phyloP scores from a whole-genome alignment of 2,329 filamentous ascomycete genomes.

The Colletotrichum cordylinicola region DNA sequence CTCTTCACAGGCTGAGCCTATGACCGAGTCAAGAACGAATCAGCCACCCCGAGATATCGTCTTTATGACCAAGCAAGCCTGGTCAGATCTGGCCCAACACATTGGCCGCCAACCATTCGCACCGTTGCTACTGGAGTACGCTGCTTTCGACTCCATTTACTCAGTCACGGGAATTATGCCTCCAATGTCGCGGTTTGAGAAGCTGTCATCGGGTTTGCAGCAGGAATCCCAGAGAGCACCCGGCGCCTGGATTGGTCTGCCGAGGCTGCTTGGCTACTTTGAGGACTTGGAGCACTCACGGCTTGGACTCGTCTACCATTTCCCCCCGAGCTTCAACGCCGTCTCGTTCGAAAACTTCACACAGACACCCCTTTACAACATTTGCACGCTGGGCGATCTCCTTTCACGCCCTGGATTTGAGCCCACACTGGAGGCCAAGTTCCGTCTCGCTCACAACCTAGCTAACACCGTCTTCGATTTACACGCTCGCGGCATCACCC shows the following conservation, averaged over 20 bases:
- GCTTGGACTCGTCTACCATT: slow-evolving; percentile 77
- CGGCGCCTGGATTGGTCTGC: slow-evolving; percentile 66
- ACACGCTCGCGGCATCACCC: slow-evolving; percentile 71
- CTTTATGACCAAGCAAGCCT: slow-evolving; percentile 56
- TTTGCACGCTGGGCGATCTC: slow-evolving; percentile 61
- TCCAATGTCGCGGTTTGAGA: slow-evolving; percentile 69
- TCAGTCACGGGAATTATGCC: slow-evolving; percentile 68
- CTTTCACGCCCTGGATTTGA: slow-evolving; percentile 59
- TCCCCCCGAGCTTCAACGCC: slow-evolving; percentile 69
- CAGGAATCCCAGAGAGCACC: slow-evolving; percentile 56
- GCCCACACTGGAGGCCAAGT: slow-evolving; percentile 77
- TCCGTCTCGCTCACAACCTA: slow-evolving; percentile 75
- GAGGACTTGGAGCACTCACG: slow-evolving; percentile 75
- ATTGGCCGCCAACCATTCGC: slow-evolving; percentile 50
- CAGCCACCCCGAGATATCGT: slow-evolving; percentile 50
- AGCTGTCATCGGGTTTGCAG: slow-evolving; percentile 63
- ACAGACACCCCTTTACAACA: slow-evolving; percentile 53
- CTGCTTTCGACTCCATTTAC: slow-evolving; percentile 67
- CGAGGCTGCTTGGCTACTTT: slow-evolving; percentile 72
- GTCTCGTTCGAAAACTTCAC: slow-evolving; percentile 58
- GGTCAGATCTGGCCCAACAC: slow-evolving; percentile 50
- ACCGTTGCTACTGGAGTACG: slow-evolving; percentile 75
- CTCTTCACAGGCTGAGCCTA: slow-evolving; percentile 41
- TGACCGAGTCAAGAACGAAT: slow-evolving; percentile 27
- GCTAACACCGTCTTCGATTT: slow-evolving; percentile 76